Conservation (phyloP, 257 asterid genomes). For the Capsicum chinense region DNA sequence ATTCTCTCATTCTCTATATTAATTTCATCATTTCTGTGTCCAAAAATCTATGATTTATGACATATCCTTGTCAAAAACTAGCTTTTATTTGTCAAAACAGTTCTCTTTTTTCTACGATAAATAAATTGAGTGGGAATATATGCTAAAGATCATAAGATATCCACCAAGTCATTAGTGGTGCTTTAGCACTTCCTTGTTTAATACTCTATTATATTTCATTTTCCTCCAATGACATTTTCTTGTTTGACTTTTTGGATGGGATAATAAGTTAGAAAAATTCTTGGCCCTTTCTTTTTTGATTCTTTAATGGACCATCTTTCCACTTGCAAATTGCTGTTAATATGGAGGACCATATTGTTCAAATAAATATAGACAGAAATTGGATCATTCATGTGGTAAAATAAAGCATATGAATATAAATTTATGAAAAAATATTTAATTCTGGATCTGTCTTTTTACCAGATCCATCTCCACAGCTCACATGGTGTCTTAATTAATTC, state of each 20-base stretch:
- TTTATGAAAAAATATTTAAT: background rate
- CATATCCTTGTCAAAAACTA: background rate
- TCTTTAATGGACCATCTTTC: background rate
- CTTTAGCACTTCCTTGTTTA: background rate
- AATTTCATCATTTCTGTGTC: background rate
- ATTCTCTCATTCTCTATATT: background rate
- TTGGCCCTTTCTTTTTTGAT: background rate
- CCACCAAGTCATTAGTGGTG: background rate
- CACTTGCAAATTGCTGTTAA: background rate
- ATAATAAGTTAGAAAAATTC: background rate
- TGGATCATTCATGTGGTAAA: background rate
- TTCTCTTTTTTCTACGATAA: background rate
- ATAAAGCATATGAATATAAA: background rate
- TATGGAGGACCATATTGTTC: slow-evolving; percentile 21
- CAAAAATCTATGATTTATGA: background rate
- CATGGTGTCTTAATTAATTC: background rate
- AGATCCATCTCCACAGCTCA: background rate
- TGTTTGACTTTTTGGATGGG: background rate
- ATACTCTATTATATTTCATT: background rate
- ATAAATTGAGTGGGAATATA: background rate
- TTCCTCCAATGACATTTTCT: background rate
- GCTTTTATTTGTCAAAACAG: background rate
- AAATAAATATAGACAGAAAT: background rate
- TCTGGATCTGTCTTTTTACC: background rate
- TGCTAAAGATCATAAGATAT: background rate